Percentiles rank a stretch among this genome's conserved stretches.
These are phyloP conservation scores for Podospora pseudoanserina DNA, from an alignment of 495 filamentous ascomycete species.

Conservation along the genomic window DNA sequence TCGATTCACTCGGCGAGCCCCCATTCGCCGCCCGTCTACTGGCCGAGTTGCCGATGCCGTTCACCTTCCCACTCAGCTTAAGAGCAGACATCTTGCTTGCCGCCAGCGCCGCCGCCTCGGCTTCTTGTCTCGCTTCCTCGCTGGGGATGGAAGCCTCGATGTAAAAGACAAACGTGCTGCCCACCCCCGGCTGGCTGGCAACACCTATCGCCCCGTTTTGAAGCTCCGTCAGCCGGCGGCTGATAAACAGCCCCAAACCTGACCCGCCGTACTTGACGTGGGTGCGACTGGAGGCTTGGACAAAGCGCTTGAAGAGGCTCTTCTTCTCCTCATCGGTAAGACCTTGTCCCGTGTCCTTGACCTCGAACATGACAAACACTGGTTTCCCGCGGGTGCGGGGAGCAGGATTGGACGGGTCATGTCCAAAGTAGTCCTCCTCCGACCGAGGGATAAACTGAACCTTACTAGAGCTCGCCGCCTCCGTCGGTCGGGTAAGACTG, in stretches of 20 bases:
- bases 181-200: conserved; percentile 58
- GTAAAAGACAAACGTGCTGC: conserved; percentile 78
- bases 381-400: conserved; percentile 26
- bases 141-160: conserved; percentile 55
- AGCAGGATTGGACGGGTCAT: conserved; percentile 16
- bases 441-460: conserved; percentile 37
- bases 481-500: conserved; percentile 27
- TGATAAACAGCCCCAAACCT: conserved; percentile 75
- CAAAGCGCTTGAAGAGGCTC: conserved; percentile 69
- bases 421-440: conserved; percentile 14
- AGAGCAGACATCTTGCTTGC: conserved; percentile 22
- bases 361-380: conserved; percentile 63
- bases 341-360: conserved; percentile 71
- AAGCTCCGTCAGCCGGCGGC: conserved; percentile 65
- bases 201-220: conserved; percentile 77
- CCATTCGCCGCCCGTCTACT: conserved; percentile 2
- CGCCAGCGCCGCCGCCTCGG: conserved; percentile 24
- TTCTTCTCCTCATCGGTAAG: conserved; percentile 64
- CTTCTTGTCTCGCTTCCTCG: conserved; percentile 28
- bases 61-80: background rate
- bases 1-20: background rate
- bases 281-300: conserved; percentile 68
- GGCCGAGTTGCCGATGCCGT: background rate
- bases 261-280: conserved; percentile 73
- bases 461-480: conserved; percentile 32